phyloP scores from a whole-genome alignment of 2,329 filamentous ascomycete genomes.

The Colletotrichum orbiculare region DNA sequence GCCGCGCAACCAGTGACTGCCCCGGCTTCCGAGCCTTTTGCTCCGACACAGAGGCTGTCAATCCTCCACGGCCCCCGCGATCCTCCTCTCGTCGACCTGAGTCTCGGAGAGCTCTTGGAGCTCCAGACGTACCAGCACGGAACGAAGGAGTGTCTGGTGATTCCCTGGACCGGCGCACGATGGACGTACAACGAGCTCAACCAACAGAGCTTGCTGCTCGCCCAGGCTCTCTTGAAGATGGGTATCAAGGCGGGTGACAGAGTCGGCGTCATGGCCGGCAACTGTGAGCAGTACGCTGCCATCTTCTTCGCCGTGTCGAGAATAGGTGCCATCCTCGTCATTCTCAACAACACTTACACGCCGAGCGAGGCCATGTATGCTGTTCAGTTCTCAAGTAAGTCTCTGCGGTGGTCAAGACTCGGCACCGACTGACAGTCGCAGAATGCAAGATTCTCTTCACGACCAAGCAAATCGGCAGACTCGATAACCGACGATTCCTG shows the following conservation, averaged over 20 bases:
- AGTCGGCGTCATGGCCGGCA: constrained; percentile 79
- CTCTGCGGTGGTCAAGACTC: neutral
- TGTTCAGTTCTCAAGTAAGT: constrained; percentile 73
- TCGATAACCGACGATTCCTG: constrained; percentile 72
- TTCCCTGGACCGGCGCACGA: constrained; percentile 79
- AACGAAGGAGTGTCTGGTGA: constrained; percentile 75
- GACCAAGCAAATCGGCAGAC: constrained; percentile 73
- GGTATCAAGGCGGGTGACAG: constrained; percentile 76
- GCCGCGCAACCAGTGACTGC: constrained; percentile 43
- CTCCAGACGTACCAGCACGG: constrained; percentile 75
- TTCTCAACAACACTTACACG: constrained; percentile 86
- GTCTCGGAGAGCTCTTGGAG: constrained; percentile 77
- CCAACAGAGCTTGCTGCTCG: constrained; percentile 69
- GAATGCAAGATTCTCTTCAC: constrained; percentile 81
- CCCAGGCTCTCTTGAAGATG: constrained; percentile 73
- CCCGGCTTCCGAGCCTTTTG: constrained; percentile 41
- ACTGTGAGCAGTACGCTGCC: constrained; percentile 84
- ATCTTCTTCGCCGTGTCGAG: constrained; percentile 79
- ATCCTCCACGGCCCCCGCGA: constrained; percentile 76
- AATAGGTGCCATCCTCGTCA: constrained; percentile 76
- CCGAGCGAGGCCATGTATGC: constrained; percentile 78
- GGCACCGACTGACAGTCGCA: constrained; percentile 43
- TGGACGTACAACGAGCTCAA: constrained; percentile 78
- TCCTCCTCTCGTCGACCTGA: constrained; percentile 76
- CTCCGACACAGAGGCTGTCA: constrained; percentile 57